Base-by-base conservation (phyloP, 306 rosid species). In the Sicyos baderoa region DNA sequence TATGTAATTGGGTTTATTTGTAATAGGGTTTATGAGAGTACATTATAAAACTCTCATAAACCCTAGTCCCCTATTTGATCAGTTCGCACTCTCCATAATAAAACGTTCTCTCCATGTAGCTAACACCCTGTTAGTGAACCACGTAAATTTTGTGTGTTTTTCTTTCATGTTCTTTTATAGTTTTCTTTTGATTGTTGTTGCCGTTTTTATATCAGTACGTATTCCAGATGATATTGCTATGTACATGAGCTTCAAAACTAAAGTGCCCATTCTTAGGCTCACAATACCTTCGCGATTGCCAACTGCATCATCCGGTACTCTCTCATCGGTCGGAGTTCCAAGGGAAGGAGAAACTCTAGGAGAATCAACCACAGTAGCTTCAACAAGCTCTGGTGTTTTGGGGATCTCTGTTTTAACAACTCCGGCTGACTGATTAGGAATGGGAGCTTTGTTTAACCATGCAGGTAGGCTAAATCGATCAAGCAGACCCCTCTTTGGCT, bases 331-430 rank as follows among this genome's bases (percentile, higher is more conserved):
- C n/a, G 37, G 53, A 9, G 54, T 54, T 56, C 22, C 71, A 18
- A 62, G 52, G 64, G 57, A 57, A 11, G 22, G 16, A 47, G 53
- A 18, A 19, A 14, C 63, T 45, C 8, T 65, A 10, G 66, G 17
- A 51, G 58, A 23, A 60, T 23, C 50, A 17, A 54, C n/a, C 19
- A 12, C 58, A 5, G 9, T 22, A 22, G 69, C 63, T 66, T 44
- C 42, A 59, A 48, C 75, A 27, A 69, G 14, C 51, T 66, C 27
- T 27, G 67, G 40, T 7, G 74, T 18, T 54, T 55, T 47, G 5
- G 67, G 59, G 56, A 25, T 68, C 19, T 68, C 80, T 21, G 29
- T 73, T 58, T 72, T 52, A 51, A 32, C 47, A 54, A 72, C 72
- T 49, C 37, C 68, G 59, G 48, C 70, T 14, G 71, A 27, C 50